Conservation (phyloP, 305 asterid genomes). For the Petunia hybrid region DNA sequence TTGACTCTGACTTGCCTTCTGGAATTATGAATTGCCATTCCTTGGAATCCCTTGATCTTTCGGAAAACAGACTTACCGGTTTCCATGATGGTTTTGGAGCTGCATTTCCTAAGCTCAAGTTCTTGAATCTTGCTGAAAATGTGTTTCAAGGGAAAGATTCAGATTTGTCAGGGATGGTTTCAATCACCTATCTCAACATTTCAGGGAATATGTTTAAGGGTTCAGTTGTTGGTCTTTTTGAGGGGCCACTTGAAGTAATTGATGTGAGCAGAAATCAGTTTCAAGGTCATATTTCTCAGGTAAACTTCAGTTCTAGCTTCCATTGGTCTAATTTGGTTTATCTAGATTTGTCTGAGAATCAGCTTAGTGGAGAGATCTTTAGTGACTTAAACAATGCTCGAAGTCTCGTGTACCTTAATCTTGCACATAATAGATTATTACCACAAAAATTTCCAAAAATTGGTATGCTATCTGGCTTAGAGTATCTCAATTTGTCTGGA, state of each 20-base stretch:
- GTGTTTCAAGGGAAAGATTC: conserved; percentile 65
- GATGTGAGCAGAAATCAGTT: conserved; percentile 93
- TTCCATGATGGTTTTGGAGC: conserved; percentile 68
- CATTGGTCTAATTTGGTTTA: conserved; percentile 66
- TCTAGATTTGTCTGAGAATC: conserved; percentile 83
- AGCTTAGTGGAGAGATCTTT: conserved; percentile 72
- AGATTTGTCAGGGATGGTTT: conserved; percentile 61
- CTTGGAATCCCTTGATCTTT: conserved; percentile 71
- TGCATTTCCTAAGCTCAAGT: conserved; percentile 63
- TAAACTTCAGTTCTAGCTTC: conserved; percentile 62
- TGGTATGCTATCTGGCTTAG: conserved; percentile 58
- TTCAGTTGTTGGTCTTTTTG: conserved; percentile 65
- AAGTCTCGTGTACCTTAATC: conserved; percentile 73
- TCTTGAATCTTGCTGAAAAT: conserved; percentile 75
- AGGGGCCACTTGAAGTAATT: conserved; percentile 70
- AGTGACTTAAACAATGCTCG: conserved; percentile 54
- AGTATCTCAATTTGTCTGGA: conserved; percentile 76
- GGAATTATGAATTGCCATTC: conserved; percentile 68
- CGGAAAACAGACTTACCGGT: conserved; percentile 65
- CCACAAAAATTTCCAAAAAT: conserved; percentile 52
- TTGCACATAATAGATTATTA: conserved; percentile 81
- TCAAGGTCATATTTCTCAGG: conserved; percentile 85
- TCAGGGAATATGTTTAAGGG: conserved; percentile 79
- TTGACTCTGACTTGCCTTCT: conserved; percentile 60
- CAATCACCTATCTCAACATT: conserved; percentile 61